phyloP scores from a whole-genome alignment of 2,329 filamentous ascomycete species.

The Aspergillus brasiliensis region DNA sequence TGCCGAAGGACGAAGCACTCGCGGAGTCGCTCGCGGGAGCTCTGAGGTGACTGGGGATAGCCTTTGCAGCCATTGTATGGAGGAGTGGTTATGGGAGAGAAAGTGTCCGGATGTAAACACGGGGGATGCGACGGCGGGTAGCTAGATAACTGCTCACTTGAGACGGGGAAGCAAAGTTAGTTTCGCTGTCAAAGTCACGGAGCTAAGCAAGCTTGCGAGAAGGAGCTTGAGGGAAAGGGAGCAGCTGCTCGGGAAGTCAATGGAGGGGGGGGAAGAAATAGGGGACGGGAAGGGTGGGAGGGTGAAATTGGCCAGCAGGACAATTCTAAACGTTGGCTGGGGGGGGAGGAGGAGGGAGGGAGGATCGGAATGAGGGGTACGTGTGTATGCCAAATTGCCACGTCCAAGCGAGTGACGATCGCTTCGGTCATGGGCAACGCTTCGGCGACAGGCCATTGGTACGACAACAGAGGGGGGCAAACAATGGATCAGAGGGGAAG shows the following conservation, averaged over 20 bases:
- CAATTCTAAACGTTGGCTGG: background rate
- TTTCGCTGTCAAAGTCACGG: conserved; percentile 8
- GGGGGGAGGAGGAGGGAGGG: background rate
- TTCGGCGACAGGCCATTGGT: conserved; percentile 9
- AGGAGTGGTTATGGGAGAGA: conserved; percentile 4
- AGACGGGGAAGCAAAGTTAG: background rate
- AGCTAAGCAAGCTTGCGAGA: too few relatives aligned
- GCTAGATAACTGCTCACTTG: conserved; percentile 7
- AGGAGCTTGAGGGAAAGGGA: conserved; percentile 16
- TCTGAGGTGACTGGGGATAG: conserved; percentile 79
- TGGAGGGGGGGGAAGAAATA: background rate
- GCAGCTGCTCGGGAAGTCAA: background rate
- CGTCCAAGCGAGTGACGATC: conserved; percentile 29
- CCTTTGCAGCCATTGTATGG: conserved; percentile 70
- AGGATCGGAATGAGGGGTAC: background rate
- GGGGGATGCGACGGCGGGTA: conserved; percentile 9
- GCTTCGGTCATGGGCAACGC: conserved; percentile 31
- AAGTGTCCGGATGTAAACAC: conserved; percentile 6
- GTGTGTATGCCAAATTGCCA: conserved; percentile 21
- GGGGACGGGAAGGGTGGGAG: background rate
- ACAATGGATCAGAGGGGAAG: background rate
- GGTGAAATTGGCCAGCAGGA: background rate
- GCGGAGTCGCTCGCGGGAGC: conserved; percentile 55
- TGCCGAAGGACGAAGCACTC: conserved; percentile 42
- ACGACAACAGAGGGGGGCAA: conserved; percentile 2